Percentiles rank a stretch among this genome's conserved stretches.
Conservation (phyloP, 2,329 filamentous ascomycete genomes). For the Alternaria infectoria region DNA sequence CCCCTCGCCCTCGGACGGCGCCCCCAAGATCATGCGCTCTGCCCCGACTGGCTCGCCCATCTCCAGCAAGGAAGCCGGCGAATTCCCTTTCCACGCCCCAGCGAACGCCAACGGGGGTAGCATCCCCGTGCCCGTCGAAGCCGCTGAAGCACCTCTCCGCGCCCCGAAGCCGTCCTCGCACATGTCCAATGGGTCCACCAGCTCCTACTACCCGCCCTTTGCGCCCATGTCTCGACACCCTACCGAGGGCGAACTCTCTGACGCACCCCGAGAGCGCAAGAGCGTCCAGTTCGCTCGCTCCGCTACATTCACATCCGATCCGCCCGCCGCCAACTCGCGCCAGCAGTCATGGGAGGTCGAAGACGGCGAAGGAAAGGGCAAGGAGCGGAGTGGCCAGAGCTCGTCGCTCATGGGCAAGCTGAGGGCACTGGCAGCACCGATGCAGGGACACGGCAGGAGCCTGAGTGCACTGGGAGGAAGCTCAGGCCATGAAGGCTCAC, state of each 20-base stretch:
- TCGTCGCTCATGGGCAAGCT: slow-evolving; percentile 79
- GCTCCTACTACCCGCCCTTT: slow-evolving; percentile 37
- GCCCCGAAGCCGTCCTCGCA: slow-evolving; percentile 26
- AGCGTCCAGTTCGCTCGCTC: slow-evolving; percentile 78
- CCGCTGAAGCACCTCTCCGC: slow-evolving; percentile 21
- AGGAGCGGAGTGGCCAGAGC: slow-evolving; percentile 54
- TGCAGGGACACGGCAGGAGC: slow-evolving; percentile 58
- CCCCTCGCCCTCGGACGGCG: slow-evolving; percentile 25
- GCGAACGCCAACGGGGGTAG: slow-evolving; percentile 22
- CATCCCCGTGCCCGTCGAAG: slow-evolving; percentile 24
- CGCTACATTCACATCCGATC: slow-evolving; percentile 48
- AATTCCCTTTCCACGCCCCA: slow-evolving; percentile 46
- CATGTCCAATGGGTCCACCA: slow-evolving; percentile 30
- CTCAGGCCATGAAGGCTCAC: slow-evolving; percentile 47
- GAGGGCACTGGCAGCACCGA: slow-evolving; percentile 71
- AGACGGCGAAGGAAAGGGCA: slow-evolving; percentile 68
- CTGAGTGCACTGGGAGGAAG: slow-evolving; percentile 55
- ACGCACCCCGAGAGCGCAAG: slow-evolving; percentile 55
- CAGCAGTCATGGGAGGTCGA: slow-evolving; percentile 68
- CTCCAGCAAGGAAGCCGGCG: slow-evolving; percentile 35
- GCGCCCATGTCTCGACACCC: slow-evolving; percentile 40
- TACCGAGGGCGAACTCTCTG: slow-evolving; percentile 41
- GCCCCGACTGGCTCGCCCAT: slow-evolving; percentile 40
- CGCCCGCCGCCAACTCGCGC: slow-evolving; percentile 59
- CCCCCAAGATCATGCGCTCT: slow-evolving; percentile 37